Evolutionary conservation across 1,284 basidiomycete species (phyloP).

Genomic region (Heterobasidion occidentale): DNA sequence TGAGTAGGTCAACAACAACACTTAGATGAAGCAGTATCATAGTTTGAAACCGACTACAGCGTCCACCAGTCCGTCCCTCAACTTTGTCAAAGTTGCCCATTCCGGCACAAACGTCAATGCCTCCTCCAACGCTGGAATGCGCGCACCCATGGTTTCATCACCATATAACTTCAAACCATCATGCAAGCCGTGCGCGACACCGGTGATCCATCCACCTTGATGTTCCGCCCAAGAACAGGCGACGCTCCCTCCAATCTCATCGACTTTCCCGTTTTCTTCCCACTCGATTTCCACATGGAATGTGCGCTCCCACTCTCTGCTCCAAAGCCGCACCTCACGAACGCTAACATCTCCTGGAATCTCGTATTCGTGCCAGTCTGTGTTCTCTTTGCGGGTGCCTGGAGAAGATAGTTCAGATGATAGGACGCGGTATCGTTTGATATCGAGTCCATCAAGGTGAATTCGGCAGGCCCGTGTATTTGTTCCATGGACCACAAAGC

Average conservation of each 20-base stretch:
- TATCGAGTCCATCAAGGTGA: slow-evolving; percentile 42
- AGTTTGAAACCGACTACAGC: slow-evolving; percentile 39
- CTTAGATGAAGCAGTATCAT: slow-evolving; percentile 10
- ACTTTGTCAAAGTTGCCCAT: slow-evolving; percentile 61
- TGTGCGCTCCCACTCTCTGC: slow-evolving; percentile 53
- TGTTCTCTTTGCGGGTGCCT: slow-evolving; percentile 13
- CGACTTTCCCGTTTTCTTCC: slow-evolving; percentile 20
- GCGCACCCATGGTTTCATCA: slow-evolving; percentile 20
- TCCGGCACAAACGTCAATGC: slow-evolving; percentile 55
- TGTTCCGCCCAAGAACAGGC: slow-evolving; percentile 70
- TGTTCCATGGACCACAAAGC: slow-evolving; percentile 38
- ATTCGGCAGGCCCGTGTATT: slow-evolving; percentile 62
- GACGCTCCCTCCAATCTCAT: slow-evolving; percentile 33
- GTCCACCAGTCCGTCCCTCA: slow-evolving; percentile 53
- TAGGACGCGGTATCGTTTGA: slow-evolving; percentile 32
- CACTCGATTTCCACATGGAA: slow-evolving; percentile 46
- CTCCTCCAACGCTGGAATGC: slow-evolving; percentile 71
- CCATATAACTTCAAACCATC: neutral
- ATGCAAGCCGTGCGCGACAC: slow-evolving; percentile 28
- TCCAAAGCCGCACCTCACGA: slow-evolving; percentile 51
- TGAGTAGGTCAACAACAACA: neutral
- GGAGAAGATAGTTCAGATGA: neutral
- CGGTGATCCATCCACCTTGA: slow-evolving; percentile 32
- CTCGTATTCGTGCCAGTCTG: slow-evolving; percentile 36
- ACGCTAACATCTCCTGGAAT: slow-evolving; percentile 31